Conservation (phyloP, 73 alveolate genomes). For the Paramecium primaurelia region DNA sequence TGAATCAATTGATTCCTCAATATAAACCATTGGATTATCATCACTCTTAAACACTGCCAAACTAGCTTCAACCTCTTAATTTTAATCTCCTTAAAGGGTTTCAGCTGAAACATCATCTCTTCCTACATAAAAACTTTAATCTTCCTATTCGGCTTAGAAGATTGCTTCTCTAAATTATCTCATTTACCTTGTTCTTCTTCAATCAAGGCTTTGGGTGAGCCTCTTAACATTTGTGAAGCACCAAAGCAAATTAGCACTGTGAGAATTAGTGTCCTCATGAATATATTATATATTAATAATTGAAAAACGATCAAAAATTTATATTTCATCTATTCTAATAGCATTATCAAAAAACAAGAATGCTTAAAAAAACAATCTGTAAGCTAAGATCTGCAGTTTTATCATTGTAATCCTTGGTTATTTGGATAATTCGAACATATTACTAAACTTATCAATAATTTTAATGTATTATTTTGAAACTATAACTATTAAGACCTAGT, state of each 20-base stretch:
- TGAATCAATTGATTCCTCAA: not conserved
- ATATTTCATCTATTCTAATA: not conserved
- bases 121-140: slow-evolving; percentile 8
- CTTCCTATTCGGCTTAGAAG: not conserved
- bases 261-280: slow-evolving; percentile 31
- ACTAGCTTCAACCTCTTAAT: not conserved
- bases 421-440: not conserved
- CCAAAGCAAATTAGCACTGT: slow-evolving; percentile 1
- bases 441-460: not conserved
- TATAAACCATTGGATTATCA: not conserved
- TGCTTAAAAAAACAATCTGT: not conserved
- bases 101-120: not conserved
- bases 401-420: not conserved
- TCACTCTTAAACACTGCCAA: slow-evolving; percentile 22
- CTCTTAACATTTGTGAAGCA: slow-evolving; percentile 37
- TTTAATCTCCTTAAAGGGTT: not conserved
- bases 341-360: not conserved
- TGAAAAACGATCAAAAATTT: slow-evolving; percentile 12
- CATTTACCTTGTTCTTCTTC: slow-evolving; percentile 45
- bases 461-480: not conserved
- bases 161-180: not conserved
- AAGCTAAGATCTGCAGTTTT: not conserved
- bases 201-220: not conserved
- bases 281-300: slow-evolving; percentile 12
- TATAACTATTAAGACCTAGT: not conserved